Evolutionary conservation across 2,329 filamentous ascomycete genomes (phyloP), one percentile per base, ranked within the genome.

Genomic region (Curvularia lunata): DNA sequence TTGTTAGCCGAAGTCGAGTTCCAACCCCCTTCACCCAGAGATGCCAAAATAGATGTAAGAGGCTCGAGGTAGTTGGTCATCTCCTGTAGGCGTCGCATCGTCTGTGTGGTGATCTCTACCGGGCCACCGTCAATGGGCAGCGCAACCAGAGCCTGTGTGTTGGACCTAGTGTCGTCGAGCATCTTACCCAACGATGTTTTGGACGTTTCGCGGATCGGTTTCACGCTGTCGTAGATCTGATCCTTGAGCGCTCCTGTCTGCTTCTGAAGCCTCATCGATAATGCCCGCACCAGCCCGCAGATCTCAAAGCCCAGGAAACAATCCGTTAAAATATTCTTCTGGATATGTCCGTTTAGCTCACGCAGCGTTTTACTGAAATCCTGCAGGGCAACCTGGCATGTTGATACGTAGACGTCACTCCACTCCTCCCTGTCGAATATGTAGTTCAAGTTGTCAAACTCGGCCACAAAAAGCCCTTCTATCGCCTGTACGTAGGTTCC

Each of bases 301-400:
- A 98, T 91, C 74, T 99, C 95, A 75, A 96, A 99, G 7, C 92
- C 92, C 48, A 99, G 84, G 75, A 91, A 98, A 77, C 94, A 98
- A 75, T 99, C 95, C 0, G 92, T 97, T 65, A 88, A 86, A 38
- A 97, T 80, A 71, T 97, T 93, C 40, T 85, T 81, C 73, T 93
- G 92, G 77, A 98, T 92, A 71, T 97, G 93, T 48, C 86, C 84
- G 75, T 98, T 97, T 30, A 99, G 83, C 70, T 98, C 94, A 27
- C 91, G 87, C 52, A 98, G 78, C 0, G 95, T 97, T 66, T 91
- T 88, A 5, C 90, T 88, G 66, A 98, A 90, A 69, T 97, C 92
- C 7, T 87, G 84, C 59, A 99, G 82, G 12, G 93, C 85, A 32
- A 85, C 82, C 68, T 92, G 88, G 73, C 91, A 95, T 1, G 93